Conservation (phyloP, 176 grass and related monocot species). For the Aegilops longissima region DNA sequence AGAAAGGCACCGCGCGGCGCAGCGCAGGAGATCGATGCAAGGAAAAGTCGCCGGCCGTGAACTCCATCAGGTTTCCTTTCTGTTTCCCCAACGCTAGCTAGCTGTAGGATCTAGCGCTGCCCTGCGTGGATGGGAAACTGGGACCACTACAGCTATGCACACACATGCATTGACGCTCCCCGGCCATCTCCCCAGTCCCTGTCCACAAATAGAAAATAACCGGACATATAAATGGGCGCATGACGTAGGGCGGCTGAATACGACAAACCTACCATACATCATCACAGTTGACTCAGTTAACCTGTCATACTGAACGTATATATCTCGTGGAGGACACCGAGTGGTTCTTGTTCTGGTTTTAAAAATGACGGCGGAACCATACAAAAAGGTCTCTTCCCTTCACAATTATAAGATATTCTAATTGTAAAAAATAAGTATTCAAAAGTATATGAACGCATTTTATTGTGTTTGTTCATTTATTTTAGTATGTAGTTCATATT, state of each 20-base stretch:
- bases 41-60: neutral
- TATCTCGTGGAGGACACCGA: too few species aligned
- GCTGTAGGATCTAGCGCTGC: neutral
- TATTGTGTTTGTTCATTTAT: too few species aligned
- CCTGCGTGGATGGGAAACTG: too few species aligned
- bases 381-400: too few species aligned
- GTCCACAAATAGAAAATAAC: neutral
- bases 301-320: too few species aligned
- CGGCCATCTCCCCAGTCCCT: neutral
- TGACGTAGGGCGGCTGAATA: slow-evolving; percentile 31
- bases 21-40: neutral
- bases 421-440: too few species aligned
- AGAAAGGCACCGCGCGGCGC: neutral
- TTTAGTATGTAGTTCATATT: too few species aligned
- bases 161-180: neutral
- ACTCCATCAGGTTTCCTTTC: neutral
- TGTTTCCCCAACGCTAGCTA: neutral
- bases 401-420: too few species aligned
- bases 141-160: neutral
- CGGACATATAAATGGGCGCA: neutral
- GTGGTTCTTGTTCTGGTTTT: too few species aligned
- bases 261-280: neutral
- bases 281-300: neutral
- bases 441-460: too few species aligned
- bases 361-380: too few species aligned